Percentiles rank a stretch among this genome's conserved stretches.
Conservation (phyloP, 2,329 filamentous ascomycete species). For the Aspergillus hortae region DNA sequence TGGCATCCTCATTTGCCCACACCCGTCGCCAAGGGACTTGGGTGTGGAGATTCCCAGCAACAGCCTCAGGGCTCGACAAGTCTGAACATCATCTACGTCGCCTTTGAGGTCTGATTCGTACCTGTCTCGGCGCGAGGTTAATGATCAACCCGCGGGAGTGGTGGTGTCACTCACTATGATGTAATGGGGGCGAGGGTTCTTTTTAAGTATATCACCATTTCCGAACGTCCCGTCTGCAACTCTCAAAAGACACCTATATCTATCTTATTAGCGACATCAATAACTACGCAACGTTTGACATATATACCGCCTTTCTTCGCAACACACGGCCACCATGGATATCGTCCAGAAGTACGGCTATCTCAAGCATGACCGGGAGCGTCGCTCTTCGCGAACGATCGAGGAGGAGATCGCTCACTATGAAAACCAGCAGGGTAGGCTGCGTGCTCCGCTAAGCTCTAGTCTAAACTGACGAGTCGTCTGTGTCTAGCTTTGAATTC, state of each 20-base stretch:
- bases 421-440: constrained; percentile 9
- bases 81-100: not conserved
- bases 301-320: not conserved
- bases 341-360: constrained; percentile 13
- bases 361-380: constrained; percentile 7
- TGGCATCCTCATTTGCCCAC: not conserved
- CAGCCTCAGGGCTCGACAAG: not conserved
- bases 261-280: not conserved
- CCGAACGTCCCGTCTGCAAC: too few relatives aligned
- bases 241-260: too few relatives aligned
- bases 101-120: not conserved
- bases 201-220: not conserved
- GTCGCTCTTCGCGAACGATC: constrained; percentile 1
- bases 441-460: not conserved
- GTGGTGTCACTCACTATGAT: not conserved
- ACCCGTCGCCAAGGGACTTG: not conserved
- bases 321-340: constrained; percentile 9
- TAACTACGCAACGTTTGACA: not conserved
- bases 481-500: constrained; percentile 55
- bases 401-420: constrained; percentile 1
- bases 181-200: not conserved
- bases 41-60: not conserved
- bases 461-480: not conserved
- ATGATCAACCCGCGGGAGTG: not conserved
- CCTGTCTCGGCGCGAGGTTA: not conserved